A percentile compares a stretch with the other conserved stretches of the same genome.
These are phyloP conservation scores for Cynara cardunculus DNA, from an alignment of 129 eudicot genomes.

Conservation along the genomic window DNA sequence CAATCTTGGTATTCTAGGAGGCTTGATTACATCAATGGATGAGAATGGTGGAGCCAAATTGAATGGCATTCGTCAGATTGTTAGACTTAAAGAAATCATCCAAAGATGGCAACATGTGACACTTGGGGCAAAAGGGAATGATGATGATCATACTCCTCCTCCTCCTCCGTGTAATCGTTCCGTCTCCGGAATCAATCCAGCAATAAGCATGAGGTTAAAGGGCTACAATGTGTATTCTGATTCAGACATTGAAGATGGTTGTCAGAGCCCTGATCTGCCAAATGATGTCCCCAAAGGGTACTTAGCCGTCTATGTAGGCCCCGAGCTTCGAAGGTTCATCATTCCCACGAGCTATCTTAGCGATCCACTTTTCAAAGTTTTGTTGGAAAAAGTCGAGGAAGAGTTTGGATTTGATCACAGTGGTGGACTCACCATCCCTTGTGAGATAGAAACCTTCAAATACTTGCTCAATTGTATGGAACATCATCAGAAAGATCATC, in stretches of 20 bases:
- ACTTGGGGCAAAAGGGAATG: slow-evolving; percentile 32
- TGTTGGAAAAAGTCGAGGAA: slow-evolving; percentile 85
- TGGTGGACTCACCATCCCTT: slow-evolving; percentile 88
- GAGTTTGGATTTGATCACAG: slow-evolving; percentile 86
- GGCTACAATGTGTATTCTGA: slow-evolving; percentile 45
- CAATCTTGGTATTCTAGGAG: not conserved
- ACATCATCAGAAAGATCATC: slow-evolving; percentile 55
- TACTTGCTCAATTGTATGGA: slow-evolving; percentile 89
- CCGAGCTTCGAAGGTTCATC: slow-evolving; percentile 82
- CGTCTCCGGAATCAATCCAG: slow-evolving; percentile 56
- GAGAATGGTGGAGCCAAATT: slow-evolving; percentile 57
- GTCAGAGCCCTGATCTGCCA: slow-evolving; percentile 81
- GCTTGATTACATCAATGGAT: slow-evolving; percentile 53
- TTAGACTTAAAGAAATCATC: slow-evolving; percentile 62
- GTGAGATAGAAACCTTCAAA: slow-evolving; percentile 94
- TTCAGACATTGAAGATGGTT: slow-evolving; percentile 76
- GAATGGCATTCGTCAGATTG: slow-evolving; percentile 76
- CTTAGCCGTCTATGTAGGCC: slow-evolving; percentile 82
- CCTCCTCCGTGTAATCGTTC: slow-evolving; percentile 8
- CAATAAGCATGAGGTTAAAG: slow-evolving; percentile 55
- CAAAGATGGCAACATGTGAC: slow-evolving; percentile 75
- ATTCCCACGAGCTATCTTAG: slow-evolving; percentile 86
- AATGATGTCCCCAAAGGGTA: slow-evolving; percentile 79
- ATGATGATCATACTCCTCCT: not conserved
- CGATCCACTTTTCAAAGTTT: slow-evolving; percentile 70